Percentiles rank a stretch among this genome's conserved stretches.
These are phyloP conservation scores for Tetrahymena borealis DNA, from an alignment of 73 alveolate genomes.

Conservation along the genomic window DNA sequence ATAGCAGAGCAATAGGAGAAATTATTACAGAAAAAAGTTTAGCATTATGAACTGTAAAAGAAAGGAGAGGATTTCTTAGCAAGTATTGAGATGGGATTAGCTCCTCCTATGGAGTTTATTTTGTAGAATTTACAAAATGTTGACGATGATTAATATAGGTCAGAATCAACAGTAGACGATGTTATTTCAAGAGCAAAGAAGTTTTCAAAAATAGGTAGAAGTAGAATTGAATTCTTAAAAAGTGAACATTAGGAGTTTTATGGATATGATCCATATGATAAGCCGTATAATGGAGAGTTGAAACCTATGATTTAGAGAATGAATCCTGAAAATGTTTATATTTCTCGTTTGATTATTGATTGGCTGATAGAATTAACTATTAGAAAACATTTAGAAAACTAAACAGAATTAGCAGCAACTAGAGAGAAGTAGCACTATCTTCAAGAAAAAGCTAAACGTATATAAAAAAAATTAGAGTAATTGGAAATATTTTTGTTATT, in stretches of 20 bases:
- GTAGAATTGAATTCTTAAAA: background rate
- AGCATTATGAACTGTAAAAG: background rate
- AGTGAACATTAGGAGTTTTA: background rate
- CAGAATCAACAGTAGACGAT: background rate
- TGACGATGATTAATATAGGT: background rate
- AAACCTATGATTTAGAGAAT: background rate
- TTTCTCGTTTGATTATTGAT: background rate
- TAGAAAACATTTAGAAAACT: background rate
- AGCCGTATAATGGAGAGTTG: background rate
- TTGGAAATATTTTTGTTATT: background rate
- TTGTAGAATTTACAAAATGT: background rate
- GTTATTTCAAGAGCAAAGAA: background rate
- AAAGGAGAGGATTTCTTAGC: background rate
- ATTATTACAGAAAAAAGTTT: background rate
- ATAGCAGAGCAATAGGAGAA: background rate
- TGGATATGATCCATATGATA: background rate
- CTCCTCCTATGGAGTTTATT: background rate
- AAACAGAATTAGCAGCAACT: background rate
- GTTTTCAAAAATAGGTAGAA: background rate
- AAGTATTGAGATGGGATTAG: background rate
- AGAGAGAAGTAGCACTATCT: background rate
- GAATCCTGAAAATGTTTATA: background rate
- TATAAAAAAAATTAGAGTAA: background rate
- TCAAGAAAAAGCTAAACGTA: background rate
- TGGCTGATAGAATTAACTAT: background rate